Percentiles rank a stretch among this genome's conserved stretches.
Evolutionary conservation across 2,329 filamentous ascomycete genomes (phyloP).

Genomic region (Colletotrichum tofieldiae): DNA sequence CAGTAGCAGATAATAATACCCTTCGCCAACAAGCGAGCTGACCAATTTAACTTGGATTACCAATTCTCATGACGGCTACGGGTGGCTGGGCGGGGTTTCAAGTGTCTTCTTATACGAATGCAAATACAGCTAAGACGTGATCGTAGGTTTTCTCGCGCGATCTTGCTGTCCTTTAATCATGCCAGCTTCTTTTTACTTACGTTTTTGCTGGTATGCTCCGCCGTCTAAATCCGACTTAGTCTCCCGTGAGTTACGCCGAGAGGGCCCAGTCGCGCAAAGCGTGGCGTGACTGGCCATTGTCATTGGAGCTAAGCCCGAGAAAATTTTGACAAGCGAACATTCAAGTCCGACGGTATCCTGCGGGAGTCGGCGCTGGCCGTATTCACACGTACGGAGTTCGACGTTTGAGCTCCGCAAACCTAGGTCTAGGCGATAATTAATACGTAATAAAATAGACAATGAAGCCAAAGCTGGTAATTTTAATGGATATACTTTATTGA

Average conservation of each 20-base stretch:
- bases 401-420: not conserved
- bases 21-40: constrained; percentile 34
- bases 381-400: not conserved
- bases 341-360: constrained; percentile 25
- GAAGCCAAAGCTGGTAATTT: not conserved
- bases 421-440: not conserved
- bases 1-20: constrained; percentile 34
- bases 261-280: not conserved
- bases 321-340: not conserved
- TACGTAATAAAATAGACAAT: constrained; percentile 20
- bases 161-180: constrained; percentile 11
- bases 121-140: constrained; percentile 9
- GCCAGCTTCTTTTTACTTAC: not conserved
- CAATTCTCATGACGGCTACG: not conserved
- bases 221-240: constrained; percentile 26
- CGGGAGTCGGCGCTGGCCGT: constrained; percentile 34
- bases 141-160: not conserved
- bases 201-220: not conserved
- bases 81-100: not conserved
- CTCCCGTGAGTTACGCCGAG: constrained; percentile 24
- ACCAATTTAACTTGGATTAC: not conserved
- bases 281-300: not conserved
- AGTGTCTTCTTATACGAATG: not conserved
- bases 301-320: constrained; percentile 5
- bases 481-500: not conserved